Evolutionary conservation across 148 eudicot genomes (phyloP).

Genomic region (Fagopyrum esculentum): DNA sequence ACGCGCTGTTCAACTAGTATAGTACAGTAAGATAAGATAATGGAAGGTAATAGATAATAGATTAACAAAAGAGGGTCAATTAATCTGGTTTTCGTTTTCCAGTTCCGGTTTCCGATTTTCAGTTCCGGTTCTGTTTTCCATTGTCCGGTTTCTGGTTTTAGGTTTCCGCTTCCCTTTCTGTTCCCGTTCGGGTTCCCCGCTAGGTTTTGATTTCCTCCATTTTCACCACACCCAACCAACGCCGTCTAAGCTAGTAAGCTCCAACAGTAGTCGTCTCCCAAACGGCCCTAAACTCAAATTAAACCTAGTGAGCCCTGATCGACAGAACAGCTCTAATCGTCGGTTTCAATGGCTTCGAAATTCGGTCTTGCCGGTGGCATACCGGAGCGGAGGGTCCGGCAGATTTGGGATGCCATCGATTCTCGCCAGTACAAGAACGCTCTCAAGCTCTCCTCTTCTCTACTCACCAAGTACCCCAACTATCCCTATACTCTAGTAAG

Average conservation of each 20-base stretch:
- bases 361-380: slow-evolving; percentile 82
- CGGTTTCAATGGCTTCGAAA: slow-evolving; percentile 49
- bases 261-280: neutral
- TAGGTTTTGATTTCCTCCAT: neutral
- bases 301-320: too few species aligned
- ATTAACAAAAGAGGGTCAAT: too few species aligned
- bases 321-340: neutral
- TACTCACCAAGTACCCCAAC: slow-evolving; percentile 61
- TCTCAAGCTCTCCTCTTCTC: slow-evolving; percentile 55
- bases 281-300: neutral
- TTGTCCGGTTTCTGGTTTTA: too few species aligned
- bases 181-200: neutral
- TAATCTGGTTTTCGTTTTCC: too few species aligned
- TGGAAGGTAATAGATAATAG: too few species aligned
- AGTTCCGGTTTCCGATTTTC: too few species aligned
- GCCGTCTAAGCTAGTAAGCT: neutral
- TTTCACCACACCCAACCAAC: neutral
- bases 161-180: too few species aligned
- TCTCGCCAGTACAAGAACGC: slow-evolving; percentile 89
- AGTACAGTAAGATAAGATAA: too few species aligned
- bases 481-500: slow-evolving; percentile 77
- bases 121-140: too few species aligned
- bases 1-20: too few species aligned
- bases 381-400: slow-evolving; percentile 88
- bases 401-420: slow-evolving; percentile 94